Conservation (phyloP, 2,329 filamentous ascomycete genomes). For the Sarocladiaceae sp. region DNA sequence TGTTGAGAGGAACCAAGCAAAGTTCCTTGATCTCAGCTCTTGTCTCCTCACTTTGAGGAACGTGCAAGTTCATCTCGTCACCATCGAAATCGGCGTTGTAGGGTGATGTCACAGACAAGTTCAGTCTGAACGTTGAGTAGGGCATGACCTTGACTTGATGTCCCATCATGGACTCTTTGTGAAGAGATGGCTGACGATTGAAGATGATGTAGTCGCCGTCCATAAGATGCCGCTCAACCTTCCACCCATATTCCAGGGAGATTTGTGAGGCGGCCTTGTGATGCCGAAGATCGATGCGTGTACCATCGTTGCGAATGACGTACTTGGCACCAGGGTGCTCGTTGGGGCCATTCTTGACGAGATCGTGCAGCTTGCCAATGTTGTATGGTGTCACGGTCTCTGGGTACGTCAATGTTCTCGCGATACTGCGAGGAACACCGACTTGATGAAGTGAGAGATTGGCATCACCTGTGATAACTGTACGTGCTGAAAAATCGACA, state of each 20-base stretch:
- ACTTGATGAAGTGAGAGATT: slow-evolving; percentile 97
- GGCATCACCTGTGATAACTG: slow-evolving; percentile 97
- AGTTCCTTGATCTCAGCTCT: slow-evolving; percentile 91
- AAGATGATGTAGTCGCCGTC: slow-evolving; percentile 98
- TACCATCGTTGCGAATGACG: slow-evolving; percentile 89
- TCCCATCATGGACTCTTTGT: slow-evolving; percentile 99
- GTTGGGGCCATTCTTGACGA: slow-evolving; percentile 91
- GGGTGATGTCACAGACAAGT: slow-evolving; percentile 93
- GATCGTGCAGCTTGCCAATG: slow-evolving; percentile 82
- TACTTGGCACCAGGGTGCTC: slow-evolving; percentile 96
- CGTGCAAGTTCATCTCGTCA: slow-evolving; percentile 99
- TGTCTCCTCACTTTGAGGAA: slow-evolving; percentile 95
- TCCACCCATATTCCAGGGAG: slow-evolving; percentile 92
- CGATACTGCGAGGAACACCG: slow-evolving; percentile 91
- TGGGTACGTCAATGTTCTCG: slow-evolving; percentile 88
- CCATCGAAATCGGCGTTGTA: slow-evolving; percentile 99
- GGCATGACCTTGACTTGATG: slow-evolving; percentile 97
- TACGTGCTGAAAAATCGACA: slow-evolving; percentile 99
- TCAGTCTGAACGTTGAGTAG: slow-evolving; percentile 96
- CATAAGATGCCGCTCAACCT: slow-evolving; percentile 94
- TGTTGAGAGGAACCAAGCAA: slow-evolving; percentile 97
- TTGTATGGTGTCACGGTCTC: slow-evolving; percentile 98
- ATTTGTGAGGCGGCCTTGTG: slow-evolving; percentile 85
- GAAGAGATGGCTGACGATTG: slow-evolving; percentile 97
- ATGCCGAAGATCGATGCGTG: slow-evolving; percentile 90